Percentiles rank a stretch among this genome's conserved stretches.
Evolutionary conservation across 202 grass and related monocot genomes (phyloP).

Genomic region (Digitaria exilis): DNA sequence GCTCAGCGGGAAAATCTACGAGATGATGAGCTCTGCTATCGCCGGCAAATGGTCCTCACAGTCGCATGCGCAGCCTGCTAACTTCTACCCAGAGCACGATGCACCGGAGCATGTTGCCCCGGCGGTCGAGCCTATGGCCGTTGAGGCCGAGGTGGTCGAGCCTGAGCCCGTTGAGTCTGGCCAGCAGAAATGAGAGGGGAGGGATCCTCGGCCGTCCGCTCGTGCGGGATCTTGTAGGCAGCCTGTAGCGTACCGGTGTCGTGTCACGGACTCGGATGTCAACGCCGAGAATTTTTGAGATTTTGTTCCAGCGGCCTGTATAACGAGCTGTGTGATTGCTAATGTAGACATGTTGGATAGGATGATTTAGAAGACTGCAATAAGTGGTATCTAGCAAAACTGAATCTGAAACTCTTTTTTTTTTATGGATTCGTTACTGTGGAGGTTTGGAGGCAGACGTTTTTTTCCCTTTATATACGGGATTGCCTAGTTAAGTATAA

Average conservation of each 20-base stretch:
- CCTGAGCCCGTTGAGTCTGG: slow-evolving; percentile 28
- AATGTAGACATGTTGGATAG: background rate
- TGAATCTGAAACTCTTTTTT: background rate
- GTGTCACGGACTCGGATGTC: background rate
- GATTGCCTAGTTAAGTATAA: too few relatives aligned
- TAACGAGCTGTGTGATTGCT: slow-evolving; percentile 17
- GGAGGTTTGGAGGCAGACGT: background rate
- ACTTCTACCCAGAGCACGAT: background rate
- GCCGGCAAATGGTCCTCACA: slow-evolving; percentile 58
- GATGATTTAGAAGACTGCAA: background rate
- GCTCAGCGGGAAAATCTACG: slow-evolving; percentile 86
- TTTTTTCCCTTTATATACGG: too few relatives aligned
- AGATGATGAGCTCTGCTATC: slow-evolving; percentile 87
- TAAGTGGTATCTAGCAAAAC: background rate
- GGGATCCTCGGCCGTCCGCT: background rate
- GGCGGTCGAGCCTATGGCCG: background rate
- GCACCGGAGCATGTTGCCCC: background rate
- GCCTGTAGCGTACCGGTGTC: background rate
- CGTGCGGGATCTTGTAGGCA: background rate
- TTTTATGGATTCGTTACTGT: background rate
- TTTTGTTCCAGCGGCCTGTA: slow-evolving; percentile 27
- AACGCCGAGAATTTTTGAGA: background rate
- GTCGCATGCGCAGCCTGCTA: slow-evolving; percentile 19
- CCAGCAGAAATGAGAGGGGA: slow-evolving; percentile 52
- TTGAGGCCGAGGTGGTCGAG: slow-evolving; percentile 70